A percentile compares a stretch with the other conserved stretches of the same genome.
Conservation (phyloP, 2,329 filamentous ascomycete species). For the Aspergillus terreus region DNA sequence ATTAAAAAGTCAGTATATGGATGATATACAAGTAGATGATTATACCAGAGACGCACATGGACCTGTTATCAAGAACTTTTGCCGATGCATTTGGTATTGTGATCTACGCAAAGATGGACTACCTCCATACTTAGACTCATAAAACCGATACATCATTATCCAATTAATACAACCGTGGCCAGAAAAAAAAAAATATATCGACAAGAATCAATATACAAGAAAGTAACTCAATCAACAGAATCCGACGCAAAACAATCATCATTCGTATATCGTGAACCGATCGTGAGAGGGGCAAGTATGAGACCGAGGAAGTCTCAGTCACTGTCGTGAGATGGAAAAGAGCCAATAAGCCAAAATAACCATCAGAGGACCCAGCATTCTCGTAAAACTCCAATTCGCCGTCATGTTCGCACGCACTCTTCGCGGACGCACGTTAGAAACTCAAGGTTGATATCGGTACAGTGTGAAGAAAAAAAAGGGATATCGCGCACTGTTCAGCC, state of each 20-base stretch:
- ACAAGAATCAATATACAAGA: conserved; percentile 25
- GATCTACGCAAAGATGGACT: background rate
- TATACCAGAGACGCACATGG: background rate
- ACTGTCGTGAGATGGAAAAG: background rate
- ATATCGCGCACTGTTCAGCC: conserved; percentile 21
- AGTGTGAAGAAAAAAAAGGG: conserved; percentile 21
- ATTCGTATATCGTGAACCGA: conserved; percentile 13
- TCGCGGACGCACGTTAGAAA: conserved; percentile 5
- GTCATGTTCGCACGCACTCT: conserved; percentile 12
- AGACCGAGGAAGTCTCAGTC: background rate
- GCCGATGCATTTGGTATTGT: no score
- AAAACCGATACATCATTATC: conserved; percentile 9
- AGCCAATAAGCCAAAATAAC: conserved; percentile 16
- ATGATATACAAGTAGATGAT: background rate
- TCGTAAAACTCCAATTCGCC: conserved; percentile 24
- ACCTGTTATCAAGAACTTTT: no score
- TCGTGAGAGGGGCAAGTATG: conserved; percentile 1
- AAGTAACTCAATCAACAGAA: conserved; percentile 12
- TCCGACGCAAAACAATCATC: conserved; percentile 2
- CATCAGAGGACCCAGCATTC: conserved; percentile 1
- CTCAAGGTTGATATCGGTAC: conserved; percentile 17
- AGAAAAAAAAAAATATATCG: conserved; percentile 20
- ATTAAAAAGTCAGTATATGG: background rate
- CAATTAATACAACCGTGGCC: conserved; percentile 27
- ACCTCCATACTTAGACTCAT: no score